phyloP scores from a whole-genome alignment of 1,139 yeast species.

The Candida gigantensis region DNA sequence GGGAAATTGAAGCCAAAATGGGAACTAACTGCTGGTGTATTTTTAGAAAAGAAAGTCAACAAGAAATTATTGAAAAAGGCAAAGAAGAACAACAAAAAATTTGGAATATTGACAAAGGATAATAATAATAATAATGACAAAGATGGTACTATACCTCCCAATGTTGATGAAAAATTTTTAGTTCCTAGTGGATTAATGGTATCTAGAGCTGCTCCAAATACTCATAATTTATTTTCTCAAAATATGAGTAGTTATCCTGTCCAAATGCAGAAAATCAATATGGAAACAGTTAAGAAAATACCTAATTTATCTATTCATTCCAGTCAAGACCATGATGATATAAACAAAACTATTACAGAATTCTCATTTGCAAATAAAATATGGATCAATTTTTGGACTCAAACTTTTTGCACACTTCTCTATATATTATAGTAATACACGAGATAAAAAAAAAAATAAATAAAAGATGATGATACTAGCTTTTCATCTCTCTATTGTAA shows the following conservation, averaged over 20 bases:
- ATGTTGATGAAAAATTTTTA: constrained; percentile 5
- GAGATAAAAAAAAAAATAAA: too few species aligned
- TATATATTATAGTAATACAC: constrained; percentile 5
- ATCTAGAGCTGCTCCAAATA: constrained; percentile 11
- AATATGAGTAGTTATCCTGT: constrained; percentile 4
- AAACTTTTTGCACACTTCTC: constrained; percentile 4
- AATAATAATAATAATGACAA: too few species aligned
- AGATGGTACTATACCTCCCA: constrained; percentile 1
- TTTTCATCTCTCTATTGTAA: constrained; percentile 52
- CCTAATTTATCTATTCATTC: not conserved
- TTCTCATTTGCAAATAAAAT: constrained; percentile 1
- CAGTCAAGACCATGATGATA: not conserved
- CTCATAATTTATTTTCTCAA: constrained; percentile 13
- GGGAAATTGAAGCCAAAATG: constrained; percentile 14
- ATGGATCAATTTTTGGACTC: not conserved
- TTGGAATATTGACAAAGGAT: constrained; percentile 8
- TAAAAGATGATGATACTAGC: too few species aligned
- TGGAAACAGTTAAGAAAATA: not conserved
- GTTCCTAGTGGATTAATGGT: constrained; percentile 11
- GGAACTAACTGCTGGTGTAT: constrained; percentile 14
- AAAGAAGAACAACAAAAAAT: constrained; percentile 4
- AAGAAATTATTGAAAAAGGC: constrained; percentile 13
- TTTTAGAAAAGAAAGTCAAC: constrained; percentile 15
- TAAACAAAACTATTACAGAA: not conserved
- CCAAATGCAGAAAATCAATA: constrained; percentile 1